These are phyloP conservation scores for Cymodocea nodosa DNA, from an alignment of 116 monocot genomes.

Conservation along the genomic window DNA sequence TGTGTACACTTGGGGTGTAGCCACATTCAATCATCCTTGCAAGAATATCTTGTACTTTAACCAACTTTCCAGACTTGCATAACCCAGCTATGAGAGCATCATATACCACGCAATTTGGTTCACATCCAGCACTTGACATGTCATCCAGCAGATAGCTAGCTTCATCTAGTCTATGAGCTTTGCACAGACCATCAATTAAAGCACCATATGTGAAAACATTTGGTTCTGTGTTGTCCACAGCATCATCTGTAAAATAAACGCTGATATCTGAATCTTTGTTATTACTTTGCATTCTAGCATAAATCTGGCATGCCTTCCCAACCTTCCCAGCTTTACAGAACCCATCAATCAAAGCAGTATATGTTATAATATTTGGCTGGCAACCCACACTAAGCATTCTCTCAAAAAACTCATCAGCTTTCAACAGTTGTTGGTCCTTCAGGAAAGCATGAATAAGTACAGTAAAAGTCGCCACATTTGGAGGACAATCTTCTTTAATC, in stretches of 20 bases:
- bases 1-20: constrained; percentile 61
- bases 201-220: constrained; percentile 98
- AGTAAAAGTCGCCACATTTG: constrained; percentile 90
- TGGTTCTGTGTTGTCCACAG: constrained; percentile 22
- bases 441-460: constrained; percentile 83
- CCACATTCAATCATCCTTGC: constrained; percentile 58
- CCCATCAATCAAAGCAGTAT: constrained; percentile 73
- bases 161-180: constrained; percentile 67
- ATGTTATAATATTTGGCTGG: constrained; percentile 62
- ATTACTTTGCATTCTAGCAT: constrained; percentile 59
- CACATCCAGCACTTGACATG: constrained; percentile 57
- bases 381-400: constrained; percentile 54
- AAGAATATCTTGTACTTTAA: constrained; percentile 68
- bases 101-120: constrained; percentile 79
- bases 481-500: constrained; percentile 56
- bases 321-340: constrained; percentile 74
- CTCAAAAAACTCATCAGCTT: constrained; percentile 64
- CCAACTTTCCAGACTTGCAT: constrained; percentile 78
- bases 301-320: constrained; percentile 62
- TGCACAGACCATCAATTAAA: constrained; percentile 88
- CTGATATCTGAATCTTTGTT: constrained; percentile 26
- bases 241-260: constrained; percentile 33
- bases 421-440: constrained; percentile 41
- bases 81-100: constrained; percentile 95
- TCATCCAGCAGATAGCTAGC: constrained; percentile 56